Base-by-base conservation (phyloP, 2,329 filamentous ascomycete species). In the Daldinia sp. region DNA sequence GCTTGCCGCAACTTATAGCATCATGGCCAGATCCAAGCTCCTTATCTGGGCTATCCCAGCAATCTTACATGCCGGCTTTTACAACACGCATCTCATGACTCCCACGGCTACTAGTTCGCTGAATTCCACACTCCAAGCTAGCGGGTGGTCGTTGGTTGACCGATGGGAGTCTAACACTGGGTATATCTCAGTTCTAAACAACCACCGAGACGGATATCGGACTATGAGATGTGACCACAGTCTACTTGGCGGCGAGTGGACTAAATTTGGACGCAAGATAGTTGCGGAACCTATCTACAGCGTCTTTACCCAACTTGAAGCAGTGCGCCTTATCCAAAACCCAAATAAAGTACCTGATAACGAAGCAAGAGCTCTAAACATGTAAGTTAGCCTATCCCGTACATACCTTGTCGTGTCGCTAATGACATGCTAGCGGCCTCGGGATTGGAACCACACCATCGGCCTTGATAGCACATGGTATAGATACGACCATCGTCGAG, bases 271-370 rank as follows among this genome's bases (percentile, higher is more conserved):
- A 77, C 89, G 75, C 62, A 82, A 78, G 51, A 79, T 73, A 64
- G 84, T 93, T 15, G 86, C 87, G 9, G 95, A 99, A 77, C 93
- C 94, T 0, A 92, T 99, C 58, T 99, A 98, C 74, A 90, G 92
- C 8, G 90, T 98, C n/a, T 99, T 99, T 75, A 90, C 92, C 23
- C 96, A 97, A 84, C 86, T 99, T 1, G 95, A 99, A 76, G 93
- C 94, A 3, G 90, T 98, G 5, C 87, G 95, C 19, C 83, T 99
- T 29, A 83, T 97, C 21, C 83, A 95, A 69, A 81, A 81, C 0
- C 77, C 82, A 3, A 80, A 83, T 27, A 78, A 77, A 11, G 77
- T 81, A 52, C 79, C 78, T 1, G 91, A 94, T 69, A 78, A 78
- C n/a, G 80, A 91, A 61, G 91, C 91, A 45, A 91, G 86, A 49